These are phyloP conservation scores for Pelargonium citronellum DNA, from an alignment of 441 rosid genomes.

Conservation along the genomic window DNA sequence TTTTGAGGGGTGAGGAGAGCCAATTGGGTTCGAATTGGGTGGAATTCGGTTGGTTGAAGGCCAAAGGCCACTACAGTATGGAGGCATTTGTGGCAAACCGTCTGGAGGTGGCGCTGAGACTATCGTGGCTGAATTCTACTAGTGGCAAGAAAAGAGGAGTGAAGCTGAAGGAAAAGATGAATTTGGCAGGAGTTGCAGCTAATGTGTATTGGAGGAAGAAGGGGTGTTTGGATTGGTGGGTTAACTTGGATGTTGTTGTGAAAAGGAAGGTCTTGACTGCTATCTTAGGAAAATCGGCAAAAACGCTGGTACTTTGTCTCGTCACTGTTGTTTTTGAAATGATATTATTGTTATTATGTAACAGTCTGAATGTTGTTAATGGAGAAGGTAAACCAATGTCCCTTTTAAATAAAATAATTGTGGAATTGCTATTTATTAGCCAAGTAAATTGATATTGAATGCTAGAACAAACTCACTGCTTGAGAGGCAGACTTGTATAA, in stretches of 20 bases:
- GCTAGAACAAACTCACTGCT: background rate
- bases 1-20: slow-evolving; percentile 71
- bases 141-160: slow-evolving; percentile 67
- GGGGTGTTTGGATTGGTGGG: slow-evolving; percentile 90
- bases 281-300: slow-evolving; percentile 62
- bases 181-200: slow-evolving; percentile 48
- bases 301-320: slow-evolving; percentile 51
- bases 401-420: background rate
- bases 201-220: slow-evolving; percentile 91
- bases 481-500: background rate
- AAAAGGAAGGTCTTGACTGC: slow-evolving; percentile 46
- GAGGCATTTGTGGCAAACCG: slow-evolving; percentile 82
- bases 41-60: slow-evolving; percentile 82
- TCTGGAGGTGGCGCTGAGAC: slow-evolving; percentile 79
- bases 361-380: background rate
- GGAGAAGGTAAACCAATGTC: background rate
- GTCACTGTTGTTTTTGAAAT: background rate
- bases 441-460: background rate
- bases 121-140: slow-evolving; percentile 74
- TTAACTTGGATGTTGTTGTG: slow-evolving; percentile 43
- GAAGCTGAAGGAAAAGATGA: slow-evolving; percentile 72
- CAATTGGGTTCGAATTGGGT: slow-evolving; percentile 76
- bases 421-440: background rate
- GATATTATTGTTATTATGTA: background rate
- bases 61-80: slow-evolving; percentile 77